These are phyloP conservation scores for Mucor velutinosus DNA, from an alignment of 371 early-diverging fungal genomes.

Conservation along the genomic window DNA sequence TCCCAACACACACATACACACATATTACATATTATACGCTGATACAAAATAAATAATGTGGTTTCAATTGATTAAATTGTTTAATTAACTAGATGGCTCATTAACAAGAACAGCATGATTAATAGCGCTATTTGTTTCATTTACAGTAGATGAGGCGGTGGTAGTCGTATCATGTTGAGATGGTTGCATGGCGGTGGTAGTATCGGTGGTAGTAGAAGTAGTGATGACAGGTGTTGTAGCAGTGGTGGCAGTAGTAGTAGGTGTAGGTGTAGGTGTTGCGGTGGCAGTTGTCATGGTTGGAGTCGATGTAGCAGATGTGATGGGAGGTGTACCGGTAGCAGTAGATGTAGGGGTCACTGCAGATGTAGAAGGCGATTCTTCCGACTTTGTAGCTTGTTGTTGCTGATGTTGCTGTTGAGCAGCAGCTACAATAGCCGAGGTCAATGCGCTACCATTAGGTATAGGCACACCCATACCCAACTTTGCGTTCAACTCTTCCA, in stretches of 20 bases:
- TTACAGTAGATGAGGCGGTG: neutral
- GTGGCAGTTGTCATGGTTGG: neutral
- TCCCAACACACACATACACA: neutral
- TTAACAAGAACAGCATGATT: neutral
- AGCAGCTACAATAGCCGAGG: neutral
- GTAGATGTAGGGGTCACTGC: neutral
- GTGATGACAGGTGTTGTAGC: neutral
- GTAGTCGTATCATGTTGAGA: neutral
- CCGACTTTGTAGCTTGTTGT: neutral
- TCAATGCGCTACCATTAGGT: conserved; percentile 25
- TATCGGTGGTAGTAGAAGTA: neutral
- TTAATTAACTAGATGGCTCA: neutral
- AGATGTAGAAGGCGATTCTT: neutral
- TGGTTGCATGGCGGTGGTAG: neutral
- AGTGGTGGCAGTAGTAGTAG: neutral
- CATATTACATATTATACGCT: too few relatives aligned
- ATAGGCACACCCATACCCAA: conserved; percentile 54
- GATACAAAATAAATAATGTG: neutral
- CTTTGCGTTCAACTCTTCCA: conserved; percentile 72
- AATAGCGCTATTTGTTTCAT: neutral
- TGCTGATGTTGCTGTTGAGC: conserved; percentile 5
- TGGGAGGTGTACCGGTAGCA: neutral
- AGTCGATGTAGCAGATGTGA: neutral
- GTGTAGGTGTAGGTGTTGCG: neutral
- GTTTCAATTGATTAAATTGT: neutral